Evolutionary conservation across 305 asterid genomes (phyloP).

Genomic region (Fraxinus nigra): DNA sequence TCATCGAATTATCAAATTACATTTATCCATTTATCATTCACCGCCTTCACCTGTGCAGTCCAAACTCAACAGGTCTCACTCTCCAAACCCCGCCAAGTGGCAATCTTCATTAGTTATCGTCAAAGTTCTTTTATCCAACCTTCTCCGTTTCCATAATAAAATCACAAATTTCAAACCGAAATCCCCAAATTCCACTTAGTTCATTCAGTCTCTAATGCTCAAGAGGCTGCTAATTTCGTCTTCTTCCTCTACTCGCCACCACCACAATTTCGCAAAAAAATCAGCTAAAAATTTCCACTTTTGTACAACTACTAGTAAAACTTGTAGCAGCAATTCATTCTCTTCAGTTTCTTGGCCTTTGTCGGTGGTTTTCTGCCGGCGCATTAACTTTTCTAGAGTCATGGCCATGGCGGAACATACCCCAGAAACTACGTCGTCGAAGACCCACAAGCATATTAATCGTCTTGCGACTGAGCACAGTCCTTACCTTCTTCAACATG

Average conservation of each 20-base stretch:
- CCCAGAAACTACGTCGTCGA: conserved; percentile 41
- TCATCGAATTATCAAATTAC: not conserved
- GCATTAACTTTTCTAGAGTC: conserved; percentile 35
- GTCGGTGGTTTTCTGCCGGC: conserved; percentile 37
- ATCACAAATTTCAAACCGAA: not conserved
- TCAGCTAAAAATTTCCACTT: conserved; percentile 13
- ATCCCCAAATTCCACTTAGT: not conserved
- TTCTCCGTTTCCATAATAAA: conserved; percentile 1
- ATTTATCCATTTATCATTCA: not conserved
- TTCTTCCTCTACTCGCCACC: conserved; percentile 26
- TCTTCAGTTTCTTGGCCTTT: conserved; percentile 34
- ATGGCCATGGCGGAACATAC: conserved; percentile 63
- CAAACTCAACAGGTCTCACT: not conserved
- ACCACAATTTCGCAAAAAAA: conserved; percentile 14
- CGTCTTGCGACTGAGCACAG: conserved; percentile 88
- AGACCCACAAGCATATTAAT: conserved; percentile 49
- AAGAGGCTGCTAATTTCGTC: conserved; percentile 37
- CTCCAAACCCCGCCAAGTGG: conserved; percentile 28
- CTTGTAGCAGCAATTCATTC: not conserved
- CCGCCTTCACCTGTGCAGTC: not conserved
- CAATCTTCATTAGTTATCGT: conserved; percentile 11
- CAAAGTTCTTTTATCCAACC: conserved; percentile 17
- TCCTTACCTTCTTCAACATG: conserved; percentile 95
- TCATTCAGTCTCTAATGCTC: conserved; percentile 32
- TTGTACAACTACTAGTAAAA: not conserved